Conservation (phyloP, 108 stramenopile genomes). For the Nitzschia sp. region DNA sequence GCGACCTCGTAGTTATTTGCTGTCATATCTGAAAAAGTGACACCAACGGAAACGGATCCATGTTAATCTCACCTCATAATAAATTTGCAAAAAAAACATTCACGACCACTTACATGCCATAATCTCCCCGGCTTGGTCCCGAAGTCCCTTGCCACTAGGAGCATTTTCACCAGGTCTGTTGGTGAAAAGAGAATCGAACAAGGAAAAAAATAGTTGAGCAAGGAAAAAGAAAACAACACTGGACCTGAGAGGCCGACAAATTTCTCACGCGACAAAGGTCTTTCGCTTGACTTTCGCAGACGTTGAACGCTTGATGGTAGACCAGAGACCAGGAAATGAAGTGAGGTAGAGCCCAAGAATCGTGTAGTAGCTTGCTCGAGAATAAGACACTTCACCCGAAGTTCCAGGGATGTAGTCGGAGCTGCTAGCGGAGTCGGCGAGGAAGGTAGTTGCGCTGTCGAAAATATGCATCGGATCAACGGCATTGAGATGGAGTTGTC, state of each 20-base stretch:
- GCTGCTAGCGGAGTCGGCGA: background rate
- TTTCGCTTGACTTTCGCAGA: constrained; percentile 88
- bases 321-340: constrained; percentile 91
- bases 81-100: background rate
- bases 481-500: background rate
- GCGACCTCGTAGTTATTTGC: constrained; percentile 94
- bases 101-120: constrained; percentile 82
- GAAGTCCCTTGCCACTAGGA: constrained; percentile 51
- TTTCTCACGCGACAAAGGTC: constrained; percentile 70
- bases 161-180: constrained; percentile 44
- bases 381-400: constrained; percentile 59
- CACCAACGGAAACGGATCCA: too few relatives aligned
- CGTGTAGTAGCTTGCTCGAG: constrained; percentile 88
- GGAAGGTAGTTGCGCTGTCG: constrained; percentile 5
- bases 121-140: constrained; percentile 91
- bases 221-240: background rate
- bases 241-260: background rate
- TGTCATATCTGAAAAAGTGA: constrained; percentile 71
- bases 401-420: constrained; percentile 33
- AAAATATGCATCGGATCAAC: constrained; percentile 13
- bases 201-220: background rate
- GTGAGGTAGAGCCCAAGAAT: constrained; percentile 86
- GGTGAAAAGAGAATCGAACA: background rate
- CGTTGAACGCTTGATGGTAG: constrained; percentile 87
- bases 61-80: too few relatives aligned